Conservation (phyloP, 202 grass and related monocot species). For the Carex arenaria region DNA sequence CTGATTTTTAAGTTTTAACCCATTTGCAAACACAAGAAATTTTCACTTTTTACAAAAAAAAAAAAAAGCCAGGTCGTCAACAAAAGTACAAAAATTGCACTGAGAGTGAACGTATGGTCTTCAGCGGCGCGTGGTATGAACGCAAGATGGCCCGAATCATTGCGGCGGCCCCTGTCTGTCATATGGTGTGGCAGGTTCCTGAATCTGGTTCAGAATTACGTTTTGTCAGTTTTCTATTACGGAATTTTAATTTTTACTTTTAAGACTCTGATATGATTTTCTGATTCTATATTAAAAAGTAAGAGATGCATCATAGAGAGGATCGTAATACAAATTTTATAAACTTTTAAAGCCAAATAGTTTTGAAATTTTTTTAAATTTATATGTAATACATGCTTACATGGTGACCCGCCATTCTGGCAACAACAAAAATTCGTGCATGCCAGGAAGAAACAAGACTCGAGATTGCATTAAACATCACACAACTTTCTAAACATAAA, state of each 20-base stretch:
- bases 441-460: background rate
- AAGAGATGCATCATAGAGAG: background rate
- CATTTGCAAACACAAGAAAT: background rate
- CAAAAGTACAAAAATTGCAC: too few species aligned
- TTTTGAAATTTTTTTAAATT: background rate
- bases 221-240: background rate
- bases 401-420: background rate
- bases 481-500: background rate
- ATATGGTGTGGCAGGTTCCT: background rate
- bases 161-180: background rate
- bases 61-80: background rate
- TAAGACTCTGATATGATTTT: background rate
- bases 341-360: background rate
- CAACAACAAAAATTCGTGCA: background rate
- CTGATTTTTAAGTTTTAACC: too few species aligned
- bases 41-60: background rate
- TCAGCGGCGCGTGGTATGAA: background rate
- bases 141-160: background rate
- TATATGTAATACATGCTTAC: background rate
- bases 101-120: background rate
- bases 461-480: background rate
- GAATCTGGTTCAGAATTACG: background rate
- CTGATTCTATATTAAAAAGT: background rate
- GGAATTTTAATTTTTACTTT: background rate
- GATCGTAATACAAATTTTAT: background rate